Conservation (phyloP, 2,329 filamentous ascomycete species). For the Teratosphaeria zuluensis region DNA sequence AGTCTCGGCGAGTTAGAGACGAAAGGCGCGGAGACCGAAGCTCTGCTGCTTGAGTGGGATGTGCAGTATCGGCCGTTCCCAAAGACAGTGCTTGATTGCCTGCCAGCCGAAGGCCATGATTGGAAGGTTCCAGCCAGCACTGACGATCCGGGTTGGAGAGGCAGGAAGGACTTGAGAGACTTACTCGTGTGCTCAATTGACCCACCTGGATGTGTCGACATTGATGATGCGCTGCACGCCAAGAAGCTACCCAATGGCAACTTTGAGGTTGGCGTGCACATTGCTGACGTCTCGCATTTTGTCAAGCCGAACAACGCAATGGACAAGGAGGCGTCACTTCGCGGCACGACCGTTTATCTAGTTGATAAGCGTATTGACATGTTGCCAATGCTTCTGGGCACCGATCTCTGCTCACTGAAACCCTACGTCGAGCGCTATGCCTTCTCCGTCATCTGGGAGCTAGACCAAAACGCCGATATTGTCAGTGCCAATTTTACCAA, state of each 20-base stretch:
- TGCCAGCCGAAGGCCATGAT: slow-evolving; percentile 82
- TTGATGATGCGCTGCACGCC: slow-evolving; percentile 93
- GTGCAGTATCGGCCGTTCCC: slow-evolving; percentile 97
- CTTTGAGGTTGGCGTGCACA: slow-evolving; percentile 92
- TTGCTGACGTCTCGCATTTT: slow-evolving; percentile 98
- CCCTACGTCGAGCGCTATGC: slow-evolving; percentile 79
- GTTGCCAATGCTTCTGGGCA: slow-evolving; percentile 92
- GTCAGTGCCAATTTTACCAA: slow-evolving; percentile 85
- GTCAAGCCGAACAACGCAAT: slow-evolving; percentile 95
- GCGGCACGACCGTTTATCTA: slow-evolving; percentile 92
- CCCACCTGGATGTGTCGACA: slow-evolving; percentile 91
- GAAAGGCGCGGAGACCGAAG: slow-evolving; percentile 96
- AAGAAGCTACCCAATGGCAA: slow-evolving; percentile 80
- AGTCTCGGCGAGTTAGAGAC: slow-evolving; percentile 89
- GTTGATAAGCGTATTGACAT: slow-evolving; percentile 99
- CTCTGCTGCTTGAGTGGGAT: slow-evolving; percentile 85
- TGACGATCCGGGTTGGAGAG: slow-evolving; percentile 78
- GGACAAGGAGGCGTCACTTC: slow-evolving; percentile 88
- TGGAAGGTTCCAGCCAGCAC: slow-evolving; percentile 80
- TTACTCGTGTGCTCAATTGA: slow-evolving; percentile 96
- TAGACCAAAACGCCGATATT: slow-evolving; percentile 75
- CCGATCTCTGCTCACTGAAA: slow-evolving; percentile 91
- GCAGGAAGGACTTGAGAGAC: slow-evolving; percentile 71
- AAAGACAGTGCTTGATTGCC: slow-evolving; percentile 86
- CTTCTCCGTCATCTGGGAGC: slow-evolving; percentile 58